These are phyloP conservation scores for Hygrophorus pudorinus DNA, from an alignment of 768 basidiomycete species.

Conservation along the genomic window DNA sequence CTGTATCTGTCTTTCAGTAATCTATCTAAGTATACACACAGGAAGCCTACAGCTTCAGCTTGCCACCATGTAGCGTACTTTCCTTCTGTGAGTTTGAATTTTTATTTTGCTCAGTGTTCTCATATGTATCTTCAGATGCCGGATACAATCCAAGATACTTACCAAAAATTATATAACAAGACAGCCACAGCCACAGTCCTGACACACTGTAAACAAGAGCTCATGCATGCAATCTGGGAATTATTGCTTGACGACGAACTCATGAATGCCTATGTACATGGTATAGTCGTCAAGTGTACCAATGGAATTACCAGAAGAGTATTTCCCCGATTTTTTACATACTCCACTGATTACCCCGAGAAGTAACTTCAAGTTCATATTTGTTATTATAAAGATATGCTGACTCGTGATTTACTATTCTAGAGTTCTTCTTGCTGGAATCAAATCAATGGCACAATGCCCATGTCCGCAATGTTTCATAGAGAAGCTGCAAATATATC, in stretches of 20 bases:
- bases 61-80: slow-evolving; percentile 25
- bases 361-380: no score
- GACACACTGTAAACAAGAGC: slow-evolving; percentile 16
- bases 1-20: slow-evolving; percentile 24
- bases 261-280: slow-evolving; percentile 15
- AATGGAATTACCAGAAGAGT: slow-evolving; percentile 15
- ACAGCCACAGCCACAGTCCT: slow-evolving; percentile 4
- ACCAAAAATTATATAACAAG: background rate
- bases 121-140: slow-evolving; percentile 8
- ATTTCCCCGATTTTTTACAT: slow-evolving; percentile 19
- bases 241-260: slow-evolving; percentile 16
- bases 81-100: slow-evolving; percentile 6
- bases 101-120: background rate
- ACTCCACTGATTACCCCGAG: no score
- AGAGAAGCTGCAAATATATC: no score
- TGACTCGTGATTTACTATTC: no score
- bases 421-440: no score
- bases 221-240: slow-evolving; percentile 19
- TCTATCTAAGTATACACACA: slow-evolving; percentile 23
- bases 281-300: slow-evolving; percentile 14
- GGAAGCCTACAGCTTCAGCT: slow-evolving; percentile 13
- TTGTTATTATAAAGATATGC: no score
- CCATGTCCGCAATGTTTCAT: no score
- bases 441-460: no score
- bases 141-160: slow-evolving; percentile 7